Conservation (phyloP, 2,329 filamentous ascomycete species). For the Nannizzia gypsea region DNA sequence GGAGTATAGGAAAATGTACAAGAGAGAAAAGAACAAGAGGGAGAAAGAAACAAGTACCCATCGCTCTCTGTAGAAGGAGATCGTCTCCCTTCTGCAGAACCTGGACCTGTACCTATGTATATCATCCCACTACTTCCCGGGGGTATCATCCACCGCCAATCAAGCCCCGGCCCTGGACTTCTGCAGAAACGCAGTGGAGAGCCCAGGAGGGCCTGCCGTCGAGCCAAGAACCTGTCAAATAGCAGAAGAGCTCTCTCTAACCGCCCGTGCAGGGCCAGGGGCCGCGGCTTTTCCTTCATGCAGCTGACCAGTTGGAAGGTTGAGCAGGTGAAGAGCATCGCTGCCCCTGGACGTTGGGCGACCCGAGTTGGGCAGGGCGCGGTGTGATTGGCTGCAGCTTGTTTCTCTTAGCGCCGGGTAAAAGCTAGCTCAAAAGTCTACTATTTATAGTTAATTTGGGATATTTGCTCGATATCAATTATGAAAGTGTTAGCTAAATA, state of each 20-base stretch:
- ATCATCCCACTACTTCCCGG: background rate
- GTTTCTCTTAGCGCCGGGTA: background rate
- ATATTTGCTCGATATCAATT: no score
- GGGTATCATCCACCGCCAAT: background rate
- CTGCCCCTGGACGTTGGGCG: background rate
- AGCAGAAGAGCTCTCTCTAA: slow-evolving; percentile 1
- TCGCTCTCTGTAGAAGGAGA: background rate
- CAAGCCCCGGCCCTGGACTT: background rate
- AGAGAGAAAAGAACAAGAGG: background rate
- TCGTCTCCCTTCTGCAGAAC: background rate
- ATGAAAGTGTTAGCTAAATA: no score
- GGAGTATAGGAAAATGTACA: background rate
- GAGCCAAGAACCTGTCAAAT: background rate
- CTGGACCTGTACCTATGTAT: background rate
- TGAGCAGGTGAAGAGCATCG: background rate
- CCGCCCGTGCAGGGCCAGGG: background rate
- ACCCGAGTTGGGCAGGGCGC: no score
- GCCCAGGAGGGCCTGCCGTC: background rate
- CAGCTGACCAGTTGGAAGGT: background rate
- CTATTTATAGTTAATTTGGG: no score
- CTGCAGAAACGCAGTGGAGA: background rate
- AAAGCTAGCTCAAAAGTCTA: no score
- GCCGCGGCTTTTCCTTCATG: no score
- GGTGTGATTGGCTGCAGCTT: no score
- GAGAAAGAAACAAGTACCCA: background rate